Conservation (phyloP, 2,329 filamentous ascomycete genomes). For the Colletotrichum cereale region DNA sequence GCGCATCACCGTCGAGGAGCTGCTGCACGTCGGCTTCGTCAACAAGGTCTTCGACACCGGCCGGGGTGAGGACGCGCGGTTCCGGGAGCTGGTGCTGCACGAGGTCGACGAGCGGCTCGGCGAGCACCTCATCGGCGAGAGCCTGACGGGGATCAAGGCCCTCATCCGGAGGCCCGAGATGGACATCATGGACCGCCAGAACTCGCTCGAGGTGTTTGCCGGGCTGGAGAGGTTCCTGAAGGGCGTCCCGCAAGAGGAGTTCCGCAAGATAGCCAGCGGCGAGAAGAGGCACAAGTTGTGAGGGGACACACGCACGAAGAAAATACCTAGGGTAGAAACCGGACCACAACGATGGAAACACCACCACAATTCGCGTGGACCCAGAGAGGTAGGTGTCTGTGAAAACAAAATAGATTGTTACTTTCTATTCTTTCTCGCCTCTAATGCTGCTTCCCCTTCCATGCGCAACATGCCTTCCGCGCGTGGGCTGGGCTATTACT, state of each 20-base stretch:
- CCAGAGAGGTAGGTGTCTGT: background rate
- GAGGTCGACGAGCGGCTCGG: slow-evolving; percentile 89
- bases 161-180: slow-evolving; percentile 81
- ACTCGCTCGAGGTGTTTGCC: slow-evolving; percentile 86
- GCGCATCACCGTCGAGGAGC: slow-evolving; percentile 78
- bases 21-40: slow-evolving; percentile 83
- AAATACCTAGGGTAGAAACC: too few species aligned
- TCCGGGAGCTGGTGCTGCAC: slow-evolving; percentile 76
- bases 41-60: slow-evolving; percentile 79
- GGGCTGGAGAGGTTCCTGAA: slow-evolving; percentile 84
- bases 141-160: slow-evolving; percentile 85
- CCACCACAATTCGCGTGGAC: background rate
- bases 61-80: slow-evolving; percentile 74
- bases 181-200: slow-evolving; percentile 80
- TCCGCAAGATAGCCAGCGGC: slow-evolving; percentile 84
- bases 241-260: slow-evolving; percentile 90
- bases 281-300: slow-evolving; percentile 96
- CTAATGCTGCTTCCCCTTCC: background rate
- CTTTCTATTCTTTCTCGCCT: background rate
- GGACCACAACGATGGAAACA: background rate
- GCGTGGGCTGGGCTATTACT: background rate
- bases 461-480: background rate
- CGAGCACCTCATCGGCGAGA: slow-evolving; percentile 82
- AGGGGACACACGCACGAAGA: background rate
- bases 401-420: background rate